Percentiles rank a stretch among this genome's conserved stretches.
Conservation (phyloP, 768 basidiomycete species). For the Suillus luteus region DNA sequence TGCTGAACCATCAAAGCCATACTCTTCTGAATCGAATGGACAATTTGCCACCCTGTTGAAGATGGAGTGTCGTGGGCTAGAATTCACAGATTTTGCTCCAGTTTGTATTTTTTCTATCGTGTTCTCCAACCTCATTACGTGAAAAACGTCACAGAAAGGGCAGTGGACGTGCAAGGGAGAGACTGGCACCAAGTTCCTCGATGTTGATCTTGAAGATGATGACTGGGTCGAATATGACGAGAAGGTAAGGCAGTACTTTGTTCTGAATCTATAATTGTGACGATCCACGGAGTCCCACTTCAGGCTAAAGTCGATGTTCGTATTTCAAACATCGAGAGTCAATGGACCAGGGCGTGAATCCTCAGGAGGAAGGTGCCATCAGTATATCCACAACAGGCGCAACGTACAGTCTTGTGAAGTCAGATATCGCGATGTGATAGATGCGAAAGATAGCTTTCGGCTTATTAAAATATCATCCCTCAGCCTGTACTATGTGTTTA, state of each 20-base stretch:
- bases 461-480: neutral
- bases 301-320: slow-evolving; percentile 67
- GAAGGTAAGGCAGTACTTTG: slow-evolving; percentile 52
- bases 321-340: slow-evolving; percentile 64
- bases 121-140: neutral
- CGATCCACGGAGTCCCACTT: slow-evolving; percentile 8
- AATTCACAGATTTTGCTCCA: slow-evolving; percentile 79
- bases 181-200: slow-evolving; percentile 55
- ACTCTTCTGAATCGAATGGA: slow-evolving; percentile 59
- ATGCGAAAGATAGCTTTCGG: neutral
- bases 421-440: neutral
- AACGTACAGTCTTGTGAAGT: neutral
- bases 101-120: slow-evolving; percentile 39
- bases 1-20: slow-evolving; percentile 27
- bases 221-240: slow-evolving; percentile 90
- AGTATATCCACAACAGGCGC: neutral
- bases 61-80: slow-evolving; percentile 86
- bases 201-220: slow-evolving; percentile 70
- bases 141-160: slow-evolving; percentile 50
- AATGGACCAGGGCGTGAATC: slow-evolving; percentile 64
- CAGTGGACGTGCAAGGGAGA: slow-evolving; percentile 76
- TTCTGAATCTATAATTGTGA: neutral
- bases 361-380: neutral
- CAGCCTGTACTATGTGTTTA: slow-evolving; percentile 24
- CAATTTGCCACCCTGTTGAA: slow-evolving; percentile 65